Evolutionary conservation across 495 filamentous ascomycete genomes (phyloP), one percentile per base, ranked within the genome.

Genomic region (Neurospora sp.): DNA sequence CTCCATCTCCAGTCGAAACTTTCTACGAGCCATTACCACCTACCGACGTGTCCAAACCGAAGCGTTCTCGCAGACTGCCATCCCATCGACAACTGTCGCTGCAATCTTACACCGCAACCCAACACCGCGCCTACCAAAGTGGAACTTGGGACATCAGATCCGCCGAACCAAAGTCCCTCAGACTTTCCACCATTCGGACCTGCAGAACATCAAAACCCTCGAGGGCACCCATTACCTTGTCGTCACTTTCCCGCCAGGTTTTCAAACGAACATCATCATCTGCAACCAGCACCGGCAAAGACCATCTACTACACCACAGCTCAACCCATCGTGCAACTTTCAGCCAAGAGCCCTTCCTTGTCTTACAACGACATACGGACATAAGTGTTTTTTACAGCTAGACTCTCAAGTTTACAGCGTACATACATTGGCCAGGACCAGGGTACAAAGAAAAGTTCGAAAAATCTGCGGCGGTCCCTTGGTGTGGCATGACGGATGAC

Each of bases 401-500:
- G 27, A 37, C 27, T 27, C 27, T 18, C 27, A 8, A 35, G 1
- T 65, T 65, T 18, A 35, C 53, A 31, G 14, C 27, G 53, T 65
- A 65, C 27, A 37, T 18, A 65, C 27, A 65, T 65, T 65, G 53
- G 53, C 27, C 53, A 65, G 53, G 53, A 18, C 53, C 53, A 37
- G 53, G 53, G 53, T 65, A 8, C 18, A 65, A 65, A 35, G 53
- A 65, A 35, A 31, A 61, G 3, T 18, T 65, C 53, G 27, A 35
- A 65, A 35, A 35, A 35, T 65, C 53, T 65, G 27, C 53, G 27
- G 27, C 35, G 53, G 53, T 31, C 31, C 12, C 31, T 59, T 22
- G 20, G 53, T 37, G 53, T 65, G 53, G 61, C 59, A 68, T 39
- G 70, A 53, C 72, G 75, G 44, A 77, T 77, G 75, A 77, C 68